Conservation (phyloP, 192 early-diverging fungal genomes). For the Linnemannia exigua region DNA sequence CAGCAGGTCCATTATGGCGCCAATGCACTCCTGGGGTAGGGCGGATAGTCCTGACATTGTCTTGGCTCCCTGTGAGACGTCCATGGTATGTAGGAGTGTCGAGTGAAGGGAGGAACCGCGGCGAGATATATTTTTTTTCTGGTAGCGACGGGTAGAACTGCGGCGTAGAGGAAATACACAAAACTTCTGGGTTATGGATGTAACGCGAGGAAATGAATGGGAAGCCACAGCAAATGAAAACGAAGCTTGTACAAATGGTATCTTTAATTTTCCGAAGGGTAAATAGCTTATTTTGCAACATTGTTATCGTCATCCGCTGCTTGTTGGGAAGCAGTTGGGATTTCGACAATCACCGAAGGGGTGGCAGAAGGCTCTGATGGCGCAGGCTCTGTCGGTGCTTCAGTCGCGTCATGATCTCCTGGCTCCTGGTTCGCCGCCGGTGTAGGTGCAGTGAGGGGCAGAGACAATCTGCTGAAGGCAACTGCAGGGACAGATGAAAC, state of each 20-base stretch:
- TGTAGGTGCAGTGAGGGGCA: background rate
- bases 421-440: background rate
- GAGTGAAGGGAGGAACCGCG: too few relatives aligned
- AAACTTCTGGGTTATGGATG: too few relatives aligned
- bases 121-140: too few relatives aligned
- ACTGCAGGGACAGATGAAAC: conserved; percentile 18
- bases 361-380: background rate
- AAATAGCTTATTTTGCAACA: background rate
- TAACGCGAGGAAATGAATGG: too few relatives aligned
- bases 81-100: too few relatives aligned
- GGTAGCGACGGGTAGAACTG: too few relatives aligned
- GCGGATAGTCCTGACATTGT: conserved; percentile 5
- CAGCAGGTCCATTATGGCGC: conserved; percentile 1
- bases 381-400: background rate
- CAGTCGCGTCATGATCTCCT: background rate
- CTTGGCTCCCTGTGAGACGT: too few relatives aligned
- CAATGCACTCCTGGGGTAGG: conserved; percentile 23
- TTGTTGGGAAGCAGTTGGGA: background rate
- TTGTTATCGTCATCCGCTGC: background rate
- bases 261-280: background rate
- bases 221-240: too few relatives aligned
- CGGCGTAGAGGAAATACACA: too few relatives aligned
- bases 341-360: background rate
- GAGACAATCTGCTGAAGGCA: background rate
- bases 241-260: too few relatives aligned